Evolutionary conservation across 345 rosid genomes (phyloP).

Genomic region (Raphanus sativus): DNA sequence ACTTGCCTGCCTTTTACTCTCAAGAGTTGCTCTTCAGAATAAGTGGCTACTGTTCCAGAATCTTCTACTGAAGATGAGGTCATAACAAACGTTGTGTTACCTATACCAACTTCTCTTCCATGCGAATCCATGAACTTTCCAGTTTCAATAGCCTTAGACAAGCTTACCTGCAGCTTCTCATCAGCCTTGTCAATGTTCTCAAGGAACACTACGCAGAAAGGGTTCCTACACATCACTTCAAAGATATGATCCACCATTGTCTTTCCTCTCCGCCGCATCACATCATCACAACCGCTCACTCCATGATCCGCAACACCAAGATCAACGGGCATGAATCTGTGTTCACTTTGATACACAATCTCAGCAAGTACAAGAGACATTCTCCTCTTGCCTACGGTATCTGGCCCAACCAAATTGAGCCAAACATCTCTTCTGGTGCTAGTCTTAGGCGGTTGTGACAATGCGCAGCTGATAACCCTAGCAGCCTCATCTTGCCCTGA

Average conservation of each 20-base stretch:
- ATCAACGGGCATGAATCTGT: constrained; percentile 55
- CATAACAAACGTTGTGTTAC: constrained; percentile 56
- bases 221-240: constrained; percentile 59
- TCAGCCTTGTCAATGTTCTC: constrained; percentile 78
- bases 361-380: constrained; percentile 63
- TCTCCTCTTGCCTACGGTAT: constrained; percentile 52
- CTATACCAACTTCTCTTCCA: constrained; percentile 63
- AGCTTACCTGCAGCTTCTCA: constrained; percentile 45
- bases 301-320: constrained; percentile 43
- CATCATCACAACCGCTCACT: constrained; percentile 28
- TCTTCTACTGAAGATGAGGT: constrained; percentile 42
- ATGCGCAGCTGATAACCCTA: constrained; percentile 43
- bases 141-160: constrained; percentile 53
- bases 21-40: constrained; percentile 53
- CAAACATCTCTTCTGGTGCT: constrained; percentile 59
- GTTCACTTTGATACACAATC: constrained; percentile 49
- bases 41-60: constrained; percentile 17
- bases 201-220: constrained; percentile 62
- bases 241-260: constrained; percentile 63
- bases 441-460: constrained; percentile 32
- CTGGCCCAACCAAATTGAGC: constrained; percentile 65
- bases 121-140: constrained; percentile 66
- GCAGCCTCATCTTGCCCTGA: constrained; percentile 72
- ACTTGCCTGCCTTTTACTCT: constrained; percentile 48
- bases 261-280: constrained; percentile 56